phyloP scores from a whole-genome alignment of 2,329 filamentous ascomycete species.

The Fusarium sp. region DNA sequence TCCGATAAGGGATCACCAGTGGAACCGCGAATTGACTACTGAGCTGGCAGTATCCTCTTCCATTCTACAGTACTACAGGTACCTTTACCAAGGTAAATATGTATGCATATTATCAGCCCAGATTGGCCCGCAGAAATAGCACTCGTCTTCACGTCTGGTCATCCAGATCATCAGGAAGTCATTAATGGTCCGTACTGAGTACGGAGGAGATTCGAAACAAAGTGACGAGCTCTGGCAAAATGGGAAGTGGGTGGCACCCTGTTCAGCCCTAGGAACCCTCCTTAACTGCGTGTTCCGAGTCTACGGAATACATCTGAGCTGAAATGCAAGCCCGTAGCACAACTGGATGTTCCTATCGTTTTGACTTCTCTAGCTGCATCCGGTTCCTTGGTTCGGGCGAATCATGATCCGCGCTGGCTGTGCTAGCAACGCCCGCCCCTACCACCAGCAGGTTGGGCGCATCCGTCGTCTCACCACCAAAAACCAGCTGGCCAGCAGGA shows the following conservation, averaged over 20 bases:
- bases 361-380: constrained; percentile 33
- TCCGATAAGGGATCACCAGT: constrained; percentile 16
- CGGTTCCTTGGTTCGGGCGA: constrained; percentile 31
- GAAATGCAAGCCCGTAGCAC: constrained; percentile 27
- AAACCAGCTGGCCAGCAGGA: constrained; percentile 24
- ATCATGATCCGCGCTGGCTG: constrained; percentile 22
- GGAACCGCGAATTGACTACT: constrained; percentile 11
- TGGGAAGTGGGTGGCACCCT: constrained; percentile 16
- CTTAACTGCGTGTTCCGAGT: constrained; percentile 6
- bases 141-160: not conserved
- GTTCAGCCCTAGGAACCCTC: constrained; percentile 38
- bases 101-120: constrained; percentile 17
- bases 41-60: constrained; percentile 5
- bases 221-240: not conserved
- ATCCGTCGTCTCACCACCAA: constrained; percentile 37
- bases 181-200: not conserved
- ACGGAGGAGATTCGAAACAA: constrained; percentile 6
- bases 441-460: constrained; percentile 25
- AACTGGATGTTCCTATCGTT: constrained; percentile 29
- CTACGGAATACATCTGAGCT: constrained; percentile 17
- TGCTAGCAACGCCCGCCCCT: constrained; percentile 32
- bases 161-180: not conserved
- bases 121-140: not conserved
- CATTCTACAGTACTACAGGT: not conserved
- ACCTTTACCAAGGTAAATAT: not conserved